Evolutionary conservation across 495 filamentous ascomycete species (phyloP).

Genomic region (Talaromyces trachyspermus): DNA sequence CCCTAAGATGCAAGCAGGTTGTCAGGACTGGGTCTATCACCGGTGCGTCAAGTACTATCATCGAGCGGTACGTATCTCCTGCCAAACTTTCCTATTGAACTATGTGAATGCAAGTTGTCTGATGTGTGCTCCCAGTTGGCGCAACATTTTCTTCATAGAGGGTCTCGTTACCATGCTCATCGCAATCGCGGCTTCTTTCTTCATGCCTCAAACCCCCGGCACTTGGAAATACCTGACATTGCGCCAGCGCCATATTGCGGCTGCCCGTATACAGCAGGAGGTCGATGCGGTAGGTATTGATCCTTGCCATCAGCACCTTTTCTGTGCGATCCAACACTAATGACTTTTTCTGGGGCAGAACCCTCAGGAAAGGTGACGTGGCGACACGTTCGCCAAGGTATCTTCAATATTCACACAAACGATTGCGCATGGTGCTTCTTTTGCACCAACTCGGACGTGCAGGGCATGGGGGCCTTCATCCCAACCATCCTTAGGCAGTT

Average conservation of each 20-base stretch:
- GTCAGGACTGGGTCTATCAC: background rate
- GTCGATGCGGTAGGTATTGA: background rate
- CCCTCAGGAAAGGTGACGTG: background rate
- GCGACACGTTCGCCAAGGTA: background rate
- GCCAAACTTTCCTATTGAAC: background rate
- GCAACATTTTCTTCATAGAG: background rate
- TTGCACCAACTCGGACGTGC: background rate
- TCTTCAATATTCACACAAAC: background rate
- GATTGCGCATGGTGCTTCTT: background rate
- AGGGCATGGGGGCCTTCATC: background rate
- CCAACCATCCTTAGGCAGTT: background rate
- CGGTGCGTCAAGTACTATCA: background rate
- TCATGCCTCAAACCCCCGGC: background rate
- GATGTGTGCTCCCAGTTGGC: background rate
- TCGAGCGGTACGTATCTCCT: background rate
- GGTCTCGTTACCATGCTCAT: background rate
- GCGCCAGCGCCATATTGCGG: background rate
- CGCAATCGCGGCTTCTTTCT: background rate
- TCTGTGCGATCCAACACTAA: background rate
- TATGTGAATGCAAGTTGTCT: background rate
- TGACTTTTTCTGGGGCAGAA: background rate
- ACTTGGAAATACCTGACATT: background rate
- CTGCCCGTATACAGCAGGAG: background rate
- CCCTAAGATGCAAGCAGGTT: slow-evolving; percentile 2
- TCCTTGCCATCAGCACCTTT: background rate